Evolutionary conservation across 257 asterid species (phyloP).

Genomic region (Haberlea rhodopensis): DNA sequence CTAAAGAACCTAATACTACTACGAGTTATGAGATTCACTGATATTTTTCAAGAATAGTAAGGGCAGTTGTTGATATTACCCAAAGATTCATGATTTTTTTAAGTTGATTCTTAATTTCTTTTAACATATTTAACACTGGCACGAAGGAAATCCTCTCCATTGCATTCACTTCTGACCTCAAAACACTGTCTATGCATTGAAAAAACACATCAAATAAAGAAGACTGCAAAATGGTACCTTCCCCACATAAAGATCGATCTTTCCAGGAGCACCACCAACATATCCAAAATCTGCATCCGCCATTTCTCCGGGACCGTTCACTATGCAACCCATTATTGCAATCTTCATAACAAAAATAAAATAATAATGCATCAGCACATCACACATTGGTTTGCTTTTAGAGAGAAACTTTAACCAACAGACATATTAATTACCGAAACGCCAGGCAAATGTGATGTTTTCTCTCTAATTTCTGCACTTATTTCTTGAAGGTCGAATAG

Average conservation of each 20-base stretch:
- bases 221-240: slow-evolving; percentile 48
- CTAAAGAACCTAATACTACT: no score
- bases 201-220: not conserved
- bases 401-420: not conserved
- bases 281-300: slow-evolving; percentile 99
- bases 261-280: slow-evolving; percentile 99
- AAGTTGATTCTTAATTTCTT: no score
- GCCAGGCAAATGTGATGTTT: slow-evolving; percentile 95
- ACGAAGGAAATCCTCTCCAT: no score
- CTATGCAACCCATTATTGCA: slow-evolving; percentile 99
- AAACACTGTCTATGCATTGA: not conserved
- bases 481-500: slow-evolving; percentile 97
- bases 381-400: slow-evolving; percentile 1
- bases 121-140: no score
- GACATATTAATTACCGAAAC: slow-evolving; percentile 66
- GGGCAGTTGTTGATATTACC: no score
- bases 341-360: slow-evolving; percentile 45
- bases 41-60: no score
- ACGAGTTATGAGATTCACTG: no score
- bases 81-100: no score
- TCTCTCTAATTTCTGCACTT: slow-evolving; percentile 91
- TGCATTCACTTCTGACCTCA: not conserved
- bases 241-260: slow-evolving; percentile 96
- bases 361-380: not conserved
- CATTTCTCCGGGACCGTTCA: slow-evolving; percentile 99